Base-by-base conservation (phyloP, 805 yeast species). In the Hanseniaspora meyeri region DNA sequence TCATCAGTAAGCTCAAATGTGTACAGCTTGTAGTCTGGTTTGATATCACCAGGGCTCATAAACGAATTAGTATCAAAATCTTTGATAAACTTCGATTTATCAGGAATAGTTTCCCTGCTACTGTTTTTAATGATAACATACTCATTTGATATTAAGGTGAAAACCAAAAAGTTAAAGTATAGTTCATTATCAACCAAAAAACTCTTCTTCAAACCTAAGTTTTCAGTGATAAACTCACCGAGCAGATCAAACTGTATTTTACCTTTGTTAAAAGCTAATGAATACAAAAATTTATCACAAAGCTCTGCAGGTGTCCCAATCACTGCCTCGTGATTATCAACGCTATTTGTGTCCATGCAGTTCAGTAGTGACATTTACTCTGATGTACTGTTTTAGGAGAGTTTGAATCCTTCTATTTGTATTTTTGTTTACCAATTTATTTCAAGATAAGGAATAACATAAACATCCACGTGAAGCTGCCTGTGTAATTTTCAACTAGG, bases 1-100 rank as follows among this genome's bases (percentile, higher is more conserved):
- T 78, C 82, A 31, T 78, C 78, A 4, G 74, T 71, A 3, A 84
- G 78, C 16, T 70, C 68, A 3, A 76, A 56, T n/a, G 57, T 48
- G 20, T 46, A 34, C 19, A 20, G 19, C 31, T 42, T 32, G 14
- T 34, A 48, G 20, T 34, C 19, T 39, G 45, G 27, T 2, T 3
- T 24, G 19, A 37, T 17, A 24, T 57, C 45, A n/a, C 46, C 39
- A 32, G 50, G 46, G 29, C 20, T 16, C 12, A 50, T 29, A 17
- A 57, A 29, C n/a, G 14, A 34, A 4, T 24, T 19, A 17, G 43
- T 36, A 16, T 36, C 38, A 29, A 40, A 27, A 10, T 11, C 17
- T n/a, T 43, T 27, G 16, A 39, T 7, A 39, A 53, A 46, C 32
- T 11, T n/a, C 4, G 9, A 7, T 49, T 49, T 49, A 17, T 49